A percentile compares a stretch with the other conserved stretches of the same genome.
These are phyloP conservation scores for Infundibulicybe gibba DNA, from an alignment of 768 basidiomycete genomes.

Conservation along the genomic window DNA sequence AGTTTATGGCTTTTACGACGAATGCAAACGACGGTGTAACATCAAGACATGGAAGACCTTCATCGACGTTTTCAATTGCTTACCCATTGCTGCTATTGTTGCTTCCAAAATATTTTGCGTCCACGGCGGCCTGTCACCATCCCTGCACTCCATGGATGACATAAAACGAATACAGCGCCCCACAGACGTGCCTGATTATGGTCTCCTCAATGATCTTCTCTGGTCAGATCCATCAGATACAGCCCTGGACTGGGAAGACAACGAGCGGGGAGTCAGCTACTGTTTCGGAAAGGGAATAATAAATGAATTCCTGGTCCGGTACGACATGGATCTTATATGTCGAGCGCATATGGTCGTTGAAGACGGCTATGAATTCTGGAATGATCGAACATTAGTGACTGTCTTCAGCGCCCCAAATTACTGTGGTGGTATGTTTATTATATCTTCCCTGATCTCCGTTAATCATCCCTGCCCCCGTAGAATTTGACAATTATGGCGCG, in stretches of 20 bases:
- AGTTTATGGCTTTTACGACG: conserved; percentile 99
- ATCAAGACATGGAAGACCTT: conserved; percentile 99
- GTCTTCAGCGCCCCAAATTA: conserved; percentile 99
- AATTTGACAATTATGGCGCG: conserved; percentile 94
- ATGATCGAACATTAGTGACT: conserved; percentile 95
- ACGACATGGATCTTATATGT: conserved; percentile 99
- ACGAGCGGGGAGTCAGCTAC: conserved; percentile 97
- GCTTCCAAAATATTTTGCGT: conserved; percentile 99
- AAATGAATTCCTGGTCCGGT: conserved; percentile 90
- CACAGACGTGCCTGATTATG: conserved; percentile 98
- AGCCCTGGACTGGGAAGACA: conserved; percentile 98
- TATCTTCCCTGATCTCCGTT: conserved; percentile 6
- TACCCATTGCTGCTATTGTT: conserved; percentile 97
- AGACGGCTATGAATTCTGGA: conserved; percentile 99
- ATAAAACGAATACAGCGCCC: conserved; percentile 97
- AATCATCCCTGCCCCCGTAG: conserved; percentile 33
- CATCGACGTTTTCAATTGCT: conserved; percentile 98
- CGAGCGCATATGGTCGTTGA: conserved; percentile 99
- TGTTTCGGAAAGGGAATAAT: conserved; percentile 98
- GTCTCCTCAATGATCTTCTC: conserved; percentile 91
- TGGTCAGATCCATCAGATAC: conserved; percentile 99
- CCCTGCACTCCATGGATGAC: conserved; percentile 95
- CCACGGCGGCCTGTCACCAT: conserved; percentile 92
- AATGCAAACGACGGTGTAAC: conserved; percentile 98
- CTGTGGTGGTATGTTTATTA: conserved; percentile 76